Percentiles rank a stretch among this genome's conserved stretches.
Conservation (phyloP, 2,329 filamentous ascomycete genomes). For the Talaromyces pinophilus region DNA sequence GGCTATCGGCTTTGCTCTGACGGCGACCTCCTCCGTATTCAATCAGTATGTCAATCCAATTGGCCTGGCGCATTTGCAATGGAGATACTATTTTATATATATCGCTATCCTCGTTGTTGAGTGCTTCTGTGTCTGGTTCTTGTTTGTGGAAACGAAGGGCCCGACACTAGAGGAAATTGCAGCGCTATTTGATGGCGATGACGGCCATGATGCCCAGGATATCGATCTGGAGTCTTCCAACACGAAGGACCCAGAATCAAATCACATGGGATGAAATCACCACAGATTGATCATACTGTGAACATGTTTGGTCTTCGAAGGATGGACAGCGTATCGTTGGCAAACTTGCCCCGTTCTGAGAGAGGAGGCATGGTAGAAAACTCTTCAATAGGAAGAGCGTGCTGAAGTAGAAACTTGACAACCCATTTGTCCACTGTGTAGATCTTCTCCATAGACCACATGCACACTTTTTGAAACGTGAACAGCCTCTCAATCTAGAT, state of each 20-base stretch:
- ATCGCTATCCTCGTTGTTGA: conserved; percentile 38
- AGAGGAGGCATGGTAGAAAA: conserved; percentile 21
- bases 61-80: not conserved
- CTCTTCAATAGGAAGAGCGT: conserved; percentile 27
- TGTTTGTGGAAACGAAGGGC: conserved; percentile 39
- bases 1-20: not conserved
- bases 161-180: conserved; percentile 36
- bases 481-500: not conserved
- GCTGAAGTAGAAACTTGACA: conserved; percentile 28
- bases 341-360: conserved; percentile 25
- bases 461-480: conserved; percentile 23
- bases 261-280: not conserved
- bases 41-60: not conserved
- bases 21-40: not conserved
- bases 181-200: conserved; percentile 22
- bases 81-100: not conserved
- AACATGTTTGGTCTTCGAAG: conserved; percentile 22
- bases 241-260: not conserved
- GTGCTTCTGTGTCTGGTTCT: conserved; percentile 33
- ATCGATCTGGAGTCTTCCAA: not conserved
- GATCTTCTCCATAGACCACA: conserved; percentile 26
- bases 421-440: conserved; percentile 29
- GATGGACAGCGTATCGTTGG: conserved; percentile 26
- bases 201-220: not conserved
- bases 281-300: not conserved